Evolutionary conservation across 768 basidiomycete species (phyloP), one percentile per base, ranked within the genome.

Genomic region (Leccinum aurantiacum): DNA sequence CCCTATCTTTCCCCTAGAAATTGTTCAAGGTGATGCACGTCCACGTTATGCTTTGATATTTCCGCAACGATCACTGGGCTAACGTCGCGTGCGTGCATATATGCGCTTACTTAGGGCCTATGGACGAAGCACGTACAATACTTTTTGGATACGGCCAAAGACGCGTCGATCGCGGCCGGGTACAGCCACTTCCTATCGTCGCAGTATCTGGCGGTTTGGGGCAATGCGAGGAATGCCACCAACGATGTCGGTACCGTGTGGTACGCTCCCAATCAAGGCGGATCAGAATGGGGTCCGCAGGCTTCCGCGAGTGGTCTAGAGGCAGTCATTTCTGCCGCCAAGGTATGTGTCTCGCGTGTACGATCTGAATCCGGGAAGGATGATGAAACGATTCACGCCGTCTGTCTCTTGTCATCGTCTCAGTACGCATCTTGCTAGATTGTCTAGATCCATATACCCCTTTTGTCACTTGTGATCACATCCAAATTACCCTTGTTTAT

Each of bases 71-170:
- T 0, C 6, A 37, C 11, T 3, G 44, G 44, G 44, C 9, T n/a
- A 10, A 46, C 17, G 44, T 27, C 15, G 24, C 10, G 15, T 19
- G 46, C 22, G 19, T 47, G 17, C 13, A 0, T 19, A 10, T n/a
- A 5, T 19, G 19, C 22, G 56, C 37, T 56, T 11, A 33, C 33
- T 33, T 37, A 69, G 68, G 81, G 83, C 14, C 60, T 83, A 17
- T 82, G 82, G 80, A 82, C 75, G 15, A 84, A 84, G 61, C 80
- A 82, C 54, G 60, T 84, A 6, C 77, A 79, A 52, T 82, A 75
- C 61, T 82, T 84, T 65, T 73, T 84, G 29, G 81, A 83, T 60
- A 62, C 53, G 51, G 82, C 78, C 33, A 75, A 78, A 46, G 76
- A 81, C 59, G 15, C 76, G 19, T 65, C 74, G 27, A 77, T 81